phyloP scores from a whole-genome alignment of 2,329 filamentous ascomycete genomes.

The Alternaria sp. region DNA sequence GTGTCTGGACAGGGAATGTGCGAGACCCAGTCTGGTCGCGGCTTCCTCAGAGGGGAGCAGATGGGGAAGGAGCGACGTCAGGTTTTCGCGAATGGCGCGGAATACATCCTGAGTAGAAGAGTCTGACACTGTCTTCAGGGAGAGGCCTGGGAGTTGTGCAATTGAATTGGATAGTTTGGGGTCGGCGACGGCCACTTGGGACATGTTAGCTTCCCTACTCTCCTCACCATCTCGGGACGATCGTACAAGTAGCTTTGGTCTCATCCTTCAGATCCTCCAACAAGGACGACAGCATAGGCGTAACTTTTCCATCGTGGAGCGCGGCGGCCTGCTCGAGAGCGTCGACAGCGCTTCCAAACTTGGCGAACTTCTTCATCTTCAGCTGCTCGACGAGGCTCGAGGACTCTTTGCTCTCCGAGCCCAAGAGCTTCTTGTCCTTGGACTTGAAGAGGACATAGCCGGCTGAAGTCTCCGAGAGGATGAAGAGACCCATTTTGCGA shows the following conservation, averaged over 20 bases:
- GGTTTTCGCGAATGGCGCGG: slow-evolving; percentile 90
- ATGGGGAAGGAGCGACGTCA: slow-evolving; percentile 89
- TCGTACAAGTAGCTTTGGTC: slow-evolving; percentile 81
- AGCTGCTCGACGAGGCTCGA: slow-evolving; percentile 89
- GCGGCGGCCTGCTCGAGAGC: slow-evolving; percentile 82
- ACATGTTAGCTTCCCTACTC: slow-evolving; percentile 23
- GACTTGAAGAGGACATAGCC: slow-evolving; percentile 99
- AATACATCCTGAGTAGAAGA: slow-evolving; percentile 86
- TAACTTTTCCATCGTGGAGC: slow-evolving; percentile 93
- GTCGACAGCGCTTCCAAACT: slow-evolving; percentile 92
- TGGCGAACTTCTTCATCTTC: slow-evolving; percentile 95
- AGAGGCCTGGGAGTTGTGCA: slow-evolving; percentile 86
- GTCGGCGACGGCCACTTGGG: slow-evolving; percentile 81
- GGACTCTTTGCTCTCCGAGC: slow-evolving; percentile 75
- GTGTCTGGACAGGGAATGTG: slow-evolving; percentile 89
- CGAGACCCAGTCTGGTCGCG: slow-evolving; percentile 94
- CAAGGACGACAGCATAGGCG: slow-evolving; percentile 80
- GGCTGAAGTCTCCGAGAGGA: slow-evolving; percentile 60
- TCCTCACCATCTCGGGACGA: not conserved
- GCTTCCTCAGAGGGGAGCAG: slow-evolving; percentile 85
- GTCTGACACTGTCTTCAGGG: slow-evolving; percentile 84
- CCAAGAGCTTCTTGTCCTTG: slow-evolving; percentile 96
- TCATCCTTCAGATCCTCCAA: slow-evolving; percentile 94
- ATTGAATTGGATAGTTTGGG: slow-evolving; percentile 90
- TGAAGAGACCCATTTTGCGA: slow-evolving; percentile 54